phyloP scores from a whole-genome alignment of 768 basidiomycete genomes.

The Mycena kentingensis region DNA sequence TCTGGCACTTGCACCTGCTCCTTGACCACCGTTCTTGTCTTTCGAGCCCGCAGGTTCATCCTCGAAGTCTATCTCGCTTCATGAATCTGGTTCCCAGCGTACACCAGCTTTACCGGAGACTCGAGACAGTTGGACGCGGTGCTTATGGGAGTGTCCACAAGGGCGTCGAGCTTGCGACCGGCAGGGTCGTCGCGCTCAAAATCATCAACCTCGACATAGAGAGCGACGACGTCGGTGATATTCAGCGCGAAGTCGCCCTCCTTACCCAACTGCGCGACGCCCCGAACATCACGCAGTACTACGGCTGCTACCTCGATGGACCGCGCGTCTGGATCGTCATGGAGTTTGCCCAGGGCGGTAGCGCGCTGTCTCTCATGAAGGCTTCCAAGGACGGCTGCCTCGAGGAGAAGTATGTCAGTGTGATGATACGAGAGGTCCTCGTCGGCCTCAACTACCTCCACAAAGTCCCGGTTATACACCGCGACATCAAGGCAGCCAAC shows the following conservation, averaged over 20 bases:
- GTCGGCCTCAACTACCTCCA: conserved; percentile 87
- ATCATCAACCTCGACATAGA: conserved; percentile 97
- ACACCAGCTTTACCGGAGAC: conserved; percentile 79
- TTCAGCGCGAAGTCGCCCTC: conserved; percentile 93
- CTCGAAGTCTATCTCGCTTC: too few relatives aligned
- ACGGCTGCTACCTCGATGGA: conserved; percentile 93
- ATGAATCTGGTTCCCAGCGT: too few relatives aligned
- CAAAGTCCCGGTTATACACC: conserved; percentile 91
- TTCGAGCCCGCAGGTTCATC: too few relatives aligned
- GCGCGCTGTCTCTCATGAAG: conserved; percentile 91
- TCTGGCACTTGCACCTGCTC: too few relatives aligned
- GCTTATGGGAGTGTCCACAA: conserved; percentile 96
- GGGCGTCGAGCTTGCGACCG: conserved; percentile 81
- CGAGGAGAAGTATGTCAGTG: conserved; percentile 86
- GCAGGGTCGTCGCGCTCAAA: conserved; percentile 93
- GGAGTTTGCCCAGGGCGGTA: conserved; percentile 96
- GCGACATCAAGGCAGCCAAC: conserved; percentile 98
- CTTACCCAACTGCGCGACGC: conserved; percentile 90
- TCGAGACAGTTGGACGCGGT: conserved; percentile 93
- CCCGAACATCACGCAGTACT: conserved; percentile 92
- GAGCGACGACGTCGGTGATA: conserved; percentile 95
- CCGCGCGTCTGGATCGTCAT: conserved; percentile 98
- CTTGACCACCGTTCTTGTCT: too few relatives aligned
- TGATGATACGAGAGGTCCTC: conserved; percentile 90
- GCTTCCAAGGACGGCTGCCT: conserved; percentile 71